These are phyloP conservation scores for Chaetomiaceae sp. DNA, from an alignment of 2,329 filamentous ascomycete species.

Conservation along the genomic window DNA sequence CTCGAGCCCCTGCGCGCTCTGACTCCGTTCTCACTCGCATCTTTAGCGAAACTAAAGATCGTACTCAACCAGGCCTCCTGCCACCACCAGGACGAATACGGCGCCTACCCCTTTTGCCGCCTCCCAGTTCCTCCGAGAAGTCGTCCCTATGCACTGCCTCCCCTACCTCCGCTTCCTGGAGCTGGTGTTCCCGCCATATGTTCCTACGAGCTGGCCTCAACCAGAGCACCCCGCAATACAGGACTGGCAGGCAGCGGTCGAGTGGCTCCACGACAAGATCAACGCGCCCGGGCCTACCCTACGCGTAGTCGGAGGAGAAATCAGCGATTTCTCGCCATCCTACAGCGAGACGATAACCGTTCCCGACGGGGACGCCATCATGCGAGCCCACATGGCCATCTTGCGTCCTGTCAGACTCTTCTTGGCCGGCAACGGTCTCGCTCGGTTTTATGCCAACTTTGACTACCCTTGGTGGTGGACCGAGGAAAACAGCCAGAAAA, in stretches of 20 bases:
- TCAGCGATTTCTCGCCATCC: no score
- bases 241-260: no score
- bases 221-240: not conserved
- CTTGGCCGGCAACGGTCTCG: no score
- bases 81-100: not conserved
- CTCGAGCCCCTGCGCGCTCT: conserved; percentile 9
- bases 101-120: not conserved
- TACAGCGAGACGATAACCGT: no score
- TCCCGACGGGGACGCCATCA: no score
- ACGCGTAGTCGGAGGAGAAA: no score
- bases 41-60: conserved; percentile 12
- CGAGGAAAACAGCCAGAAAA: not conserved
- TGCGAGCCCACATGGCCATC: no score
- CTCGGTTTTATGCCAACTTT: no score
- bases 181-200: conserved; percentile 11
- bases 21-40: not conserved
- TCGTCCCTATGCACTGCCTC: not conserved
- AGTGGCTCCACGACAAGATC: no score
- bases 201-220: not conserved
- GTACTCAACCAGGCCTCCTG: conserved; percentile 13
- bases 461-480: no score
- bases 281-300: no score
- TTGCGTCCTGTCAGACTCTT: no score
- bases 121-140: not conserved
- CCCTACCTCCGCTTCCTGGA: conserved; percentile 1